Percentiles rank a stretch among this genome's conserved stretches.
These are phyloP conservation scores for Fusarium domesticum DNA, from an alignment of 2,329 filamentous ascomycete genomes.

Conservation along the genomic window DNA sequence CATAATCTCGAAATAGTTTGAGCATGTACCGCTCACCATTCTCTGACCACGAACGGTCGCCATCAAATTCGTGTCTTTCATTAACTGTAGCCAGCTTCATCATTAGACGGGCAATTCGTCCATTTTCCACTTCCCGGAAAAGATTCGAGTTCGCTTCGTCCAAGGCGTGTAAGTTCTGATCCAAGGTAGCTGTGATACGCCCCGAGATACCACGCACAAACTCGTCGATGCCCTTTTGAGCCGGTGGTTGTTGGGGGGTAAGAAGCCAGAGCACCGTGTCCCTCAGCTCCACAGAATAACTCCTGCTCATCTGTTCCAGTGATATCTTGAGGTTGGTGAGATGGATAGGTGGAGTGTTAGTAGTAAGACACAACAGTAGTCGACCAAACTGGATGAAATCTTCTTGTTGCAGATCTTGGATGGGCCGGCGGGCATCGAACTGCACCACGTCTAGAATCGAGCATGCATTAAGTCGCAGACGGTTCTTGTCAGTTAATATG, in stretches of 20 bases:
- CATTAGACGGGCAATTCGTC: conserved; percentile 74
- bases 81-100: conserved; percentile 83
- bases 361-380: conserved; percentile 78
- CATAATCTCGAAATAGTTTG: conserved; percentile 93
- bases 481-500: conserved; percentile 84
- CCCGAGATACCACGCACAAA: conserved; percentile 76
- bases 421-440: conserved; percentile 65
- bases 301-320: conserved; percentile 72
- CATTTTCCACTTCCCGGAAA: conserved; percentile 83
- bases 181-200: conserved; percentile 72
- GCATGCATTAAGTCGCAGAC: conserved; percentile 83
- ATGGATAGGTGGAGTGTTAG: conserved; percentile 56
- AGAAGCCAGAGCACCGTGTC: conserved; percentile 82
- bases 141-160: conserved; percentile 73
- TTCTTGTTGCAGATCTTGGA: conserved; percentile 79
- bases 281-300: conserved; percentile 74
- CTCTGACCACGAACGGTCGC: conserved; percentile 80
- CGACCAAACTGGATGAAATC: conserved; percentile 83
- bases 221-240: conserved; percentile 70
- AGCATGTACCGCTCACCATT: conserved; percentile 89
- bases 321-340: conserved; percentile 63
- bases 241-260: conserved; percentile 54
- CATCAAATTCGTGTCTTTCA: conserved; percentile 82
- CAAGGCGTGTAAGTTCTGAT: conserved; percentile 73
- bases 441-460: conserved; percentile 87